Conservation (phyloP, 495 filamentous ascomycete genomes). For the Cairneyella variabilis region DNA sequence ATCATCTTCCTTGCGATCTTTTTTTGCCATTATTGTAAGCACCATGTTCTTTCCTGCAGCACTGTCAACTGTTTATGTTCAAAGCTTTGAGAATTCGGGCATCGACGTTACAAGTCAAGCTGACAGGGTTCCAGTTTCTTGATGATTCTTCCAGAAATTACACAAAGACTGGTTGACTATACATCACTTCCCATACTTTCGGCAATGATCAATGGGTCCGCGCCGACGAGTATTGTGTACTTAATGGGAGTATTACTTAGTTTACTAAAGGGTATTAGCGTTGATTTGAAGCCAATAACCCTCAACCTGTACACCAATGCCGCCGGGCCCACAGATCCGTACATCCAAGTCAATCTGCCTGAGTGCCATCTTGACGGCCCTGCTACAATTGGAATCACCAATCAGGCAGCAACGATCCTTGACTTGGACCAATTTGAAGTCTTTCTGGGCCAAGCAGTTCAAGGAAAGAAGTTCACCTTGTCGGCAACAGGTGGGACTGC, state of each 20-base stretch:
- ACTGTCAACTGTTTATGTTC: background rate
- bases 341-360: background rate
- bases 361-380: background rate
- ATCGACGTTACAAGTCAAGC: too few relatives aligned
- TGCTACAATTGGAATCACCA: background rate
- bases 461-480: background rate
- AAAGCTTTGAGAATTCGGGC: too few relatives aligned
- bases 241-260: background rate
- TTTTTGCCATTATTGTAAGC: background rate
- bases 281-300: conserved; percentile 1
- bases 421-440: background rate
- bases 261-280: background rate
- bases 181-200: background rate
- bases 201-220: background rate
- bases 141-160: background rate
- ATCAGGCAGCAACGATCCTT: background rate
- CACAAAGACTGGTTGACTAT: background rate
- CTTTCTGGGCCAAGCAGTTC: background rate
- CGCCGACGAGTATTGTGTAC: background rate
- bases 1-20: background rate
- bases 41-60: too few relatives aligned
- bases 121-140: background rate
- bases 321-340: background rate
- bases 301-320: background rate
- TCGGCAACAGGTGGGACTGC: background rate